phyloP scores from a whole-genome alignment of 495 filamentous ascomycete genomes.

The Aspergillus incahuasiensis region DNA sequence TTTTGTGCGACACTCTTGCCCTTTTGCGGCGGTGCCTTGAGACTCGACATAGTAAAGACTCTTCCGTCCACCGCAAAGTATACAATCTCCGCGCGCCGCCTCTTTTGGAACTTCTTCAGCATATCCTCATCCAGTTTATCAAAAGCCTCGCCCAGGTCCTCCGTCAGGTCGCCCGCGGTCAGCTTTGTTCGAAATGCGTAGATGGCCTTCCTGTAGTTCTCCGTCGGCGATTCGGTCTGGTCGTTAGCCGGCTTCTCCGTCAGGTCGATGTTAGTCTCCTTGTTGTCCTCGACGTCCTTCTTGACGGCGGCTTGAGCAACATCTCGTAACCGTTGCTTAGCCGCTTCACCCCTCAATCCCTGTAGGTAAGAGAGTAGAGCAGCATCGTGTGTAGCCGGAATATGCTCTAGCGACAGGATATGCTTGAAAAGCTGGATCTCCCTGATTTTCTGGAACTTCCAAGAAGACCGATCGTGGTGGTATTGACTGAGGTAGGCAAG shows the following conservation, averaged over 20 bases:
- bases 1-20: constrained; percentile 19
- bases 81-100: constrained; percentile 44
- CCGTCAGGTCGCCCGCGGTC: constrained; percentile 26
- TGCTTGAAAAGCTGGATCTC: constrained; percentile 80
- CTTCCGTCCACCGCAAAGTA: constrained; percentile 38
- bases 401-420: constrained; percentile 59
- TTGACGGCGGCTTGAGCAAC: constrained; percentile 52
- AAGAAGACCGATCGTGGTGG: constrained; percentile 57
- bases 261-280: constrained; percentile 42
- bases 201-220: constrained; percentile 54
- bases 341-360: constrained; percentile 64
- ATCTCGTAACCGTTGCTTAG: constrained; percentile 55
- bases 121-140: constrained; percentile 36
- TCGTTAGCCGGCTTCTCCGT: constrained; percentile 4
- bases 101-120: constrained; percentile 35
- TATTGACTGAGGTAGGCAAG: constrained; percentile 70
- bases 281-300: constrained; percentile 34
- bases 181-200: constrained; percentile 35
- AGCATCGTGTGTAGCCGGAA: constrained; percentile 60
- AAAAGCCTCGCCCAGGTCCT: constrained; percentile 23
- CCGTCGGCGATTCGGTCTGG: constrained; percentile 21
- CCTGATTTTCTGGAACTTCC: constrained; percentile 93
- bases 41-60: constrained; percentile 29
- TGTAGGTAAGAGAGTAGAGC: constrained; percentile 65
- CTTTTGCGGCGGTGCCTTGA: constrained; percentile 19